Evolutionary conservation across 768 basidiomycete genomes (phyloP), one percentile per base, ranked within the genome.

Genomic region (Podaxis sp.): DNA sequence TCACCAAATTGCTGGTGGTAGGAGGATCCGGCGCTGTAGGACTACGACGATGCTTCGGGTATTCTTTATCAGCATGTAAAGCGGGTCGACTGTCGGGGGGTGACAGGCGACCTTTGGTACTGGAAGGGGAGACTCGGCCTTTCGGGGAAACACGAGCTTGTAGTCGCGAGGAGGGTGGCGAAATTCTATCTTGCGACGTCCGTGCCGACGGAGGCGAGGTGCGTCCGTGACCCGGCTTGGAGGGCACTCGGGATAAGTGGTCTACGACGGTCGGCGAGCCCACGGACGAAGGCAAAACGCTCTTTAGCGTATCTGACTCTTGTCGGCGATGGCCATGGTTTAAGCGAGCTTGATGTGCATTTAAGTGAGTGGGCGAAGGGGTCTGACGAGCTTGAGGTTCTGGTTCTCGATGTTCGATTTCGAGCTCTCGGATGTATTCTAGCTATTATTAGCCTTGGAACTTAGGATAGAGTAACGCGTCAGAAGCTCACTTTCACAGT

Each of bases 241-340:
- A 53, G 28, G 64, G 59, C n/a, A 24, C 69, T 67, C 33, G 64
- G 11, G 65, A 57, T 19, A 53, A 51, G 13, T 63, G 55, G 7
- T 69, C 84, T 22, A 85, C 77, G 3, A 80, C 80, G 0, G 88
- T 88, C 1, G 89, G 88, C 9, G 83, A 83, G n/a, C 76, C 71
- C 38, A 74, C 52, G 9, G 75, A 74, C 17, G 75, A 74, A 19
- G 78, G 77, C 13, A 76, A 71, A 6, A 82, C 51, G 36, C 67
- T 70, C 12, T 87, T 88, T 30, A 92, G 75, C 0, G 91, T 92
- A 65, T 93, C 91, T 0, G 91, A 92, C 62, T 92, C 90, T 28
- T 85, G 83, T 55, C 91, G 85, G 67, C 79, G 82, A 70, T 93
- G 91, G 2, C 72, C 74, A 66, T 80, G 77, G 66, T 64, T 65